Percentiles rank a stretch among this genome's conserved stretches.
Conservation (phyloP, 176 grass and related monocot species). For the Pontederia crassipes region DNA sequence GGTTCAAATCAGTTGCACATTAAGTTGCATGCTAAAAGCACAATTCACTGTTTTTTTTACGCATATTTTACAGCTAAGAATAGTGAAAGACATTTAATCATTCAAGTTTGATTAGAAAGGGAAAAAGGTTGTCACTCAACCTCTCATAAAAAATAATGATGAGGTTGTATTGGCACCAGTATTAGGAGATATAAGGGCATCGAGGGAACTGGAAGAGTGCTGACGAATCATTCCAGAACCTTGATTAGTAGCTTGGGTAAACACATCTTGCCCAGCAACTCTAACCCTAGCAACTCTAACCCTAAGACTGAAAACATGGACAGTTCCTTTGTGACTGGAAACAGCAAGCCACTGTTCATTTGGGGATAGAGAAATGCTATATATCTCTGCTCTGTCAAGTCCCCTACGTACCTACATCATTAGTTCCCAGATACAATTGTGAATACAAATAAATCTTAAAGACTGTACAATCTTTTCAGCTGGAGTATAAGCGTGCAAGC, state of each 20-base stretch:
- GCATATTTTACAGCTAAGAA: too few relatives aligned
- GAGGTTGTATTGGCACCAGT: slow-evolving; percentile 68
- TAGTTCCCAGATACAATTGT: slow-evolving; percentile 9
- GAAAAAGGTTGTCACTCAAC: slow-evolving; percentile 35
- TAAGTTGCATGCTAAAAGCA: too few relatives aligned
- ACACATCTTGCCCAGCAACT: slow-evolving; percentile 63
- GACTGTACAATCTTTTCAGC: too few relatives aligned
- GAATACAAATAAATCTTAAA: too few relatives aligned
- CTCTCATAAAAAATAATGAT: slow-evolving; percentile 78
- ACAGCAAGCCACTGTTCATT: slow-evolving; percentile 87
- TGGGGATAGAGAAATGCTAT: slow-evolving; percentile 64
- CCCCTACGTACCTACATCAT: slow-evolving; percentile 71
- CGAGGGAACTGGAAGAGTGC: slow-evolving; percentile 36
- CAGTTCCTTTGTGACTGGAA: slow-evolving; percentile 84
- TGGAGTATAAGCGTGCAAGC: too few relatives aligned
- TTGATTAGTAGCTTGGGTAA: slow-evolving; percentile 31
- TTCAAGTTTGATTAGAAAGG: neutral
- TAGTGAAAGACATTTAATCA: neutral
- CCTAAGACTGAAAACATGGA: slow-evolving; percentile 79
- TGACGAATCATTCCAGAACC: slow-evolving; percentile 53
- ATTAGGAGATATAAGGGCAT: slow-evolving; percentile 64
- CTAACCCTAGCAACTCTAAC: slow-evolving; percentile 81
- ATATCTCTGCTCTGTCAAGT: slow-evolving; percentile 82
- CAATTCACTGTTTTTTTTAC: too few relatives aligned
- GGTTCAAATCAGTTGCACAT: too few relatives aligned